These are phyloP conservation scores for Pseudonitzschia multistriata DNA, from an alignment of 108 stramenopile species.

Conservation along the genomic window DNA sequence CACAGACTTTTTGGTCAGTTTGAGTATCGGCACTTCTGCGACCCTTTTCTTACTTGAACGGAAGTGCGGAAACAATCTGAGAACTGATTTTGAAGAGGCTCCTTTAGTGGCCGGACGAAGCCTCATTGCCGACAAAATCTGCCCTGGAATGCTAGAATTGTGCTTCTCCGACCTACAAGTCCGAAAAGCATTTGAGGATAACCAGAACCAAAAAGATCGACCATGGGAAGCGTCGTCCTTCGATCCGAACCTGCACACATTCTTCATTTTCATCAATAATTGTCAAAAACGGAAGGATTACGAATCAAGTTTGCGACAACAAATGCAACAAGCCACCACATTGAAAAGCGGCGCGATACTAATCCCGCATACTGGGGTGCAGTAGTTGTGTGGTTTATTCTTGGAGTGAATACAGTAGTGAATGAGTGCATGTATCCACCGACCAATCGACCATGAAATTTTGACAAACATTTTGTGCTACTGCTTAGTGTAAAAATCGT, in stretches of 20 bases:
- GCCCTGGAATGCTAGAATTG: slow-evolving; percentile 10
- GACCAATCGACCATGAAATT: too few species aligned
- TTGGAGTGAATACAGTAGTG: too few species aligned
- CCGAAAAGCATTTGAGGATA: not conserved
- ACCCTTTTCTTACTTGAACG: slow-evolving; percentile 9
- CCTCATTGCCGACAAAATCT: slow-evolving; percentile 23
- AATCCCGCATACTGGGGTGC: slow-evolving; percentile 23
- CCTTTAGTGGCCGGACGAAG: slow-evolving; percentile 35
- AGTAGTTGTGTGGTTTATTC: too few species aligned
- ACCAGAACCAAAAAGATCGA: not conserved
- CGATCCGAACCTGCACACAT: slow-evolving; percentile 11
- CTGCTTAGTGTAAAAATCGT: too few species aligned
- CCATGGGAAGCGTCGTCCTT: not conserved
- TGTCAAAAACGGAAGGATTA: slow-evolving; percentile 20
- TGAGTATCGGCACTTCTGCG: slow-evolving; percentile 23
- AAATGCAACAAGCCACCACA: not conserved
- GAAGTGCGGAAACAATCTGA: not conserved
- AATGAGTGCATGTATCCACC: too few species aligned
- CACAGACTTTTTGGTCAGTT: slow-evolving; percentile 27
- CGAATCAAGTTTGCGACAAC: slow-evolving; percentile 16
- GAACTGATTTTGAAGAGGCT: slow-evolving; percentile 25
- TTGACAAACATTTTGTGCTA: too few species aligned
- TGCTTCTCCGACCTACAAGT: not conserved
- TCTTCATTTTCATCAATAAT: slow-evolving; percentile 13
- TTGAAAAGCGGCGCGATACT: not conserved